Percentiles rank a stretch among this genome's conserved stretches.
phyloP scores from a whole-genome alignment of 2,329 filamentous ascomycete species.

The Coniochaeta sp. region DNA sequence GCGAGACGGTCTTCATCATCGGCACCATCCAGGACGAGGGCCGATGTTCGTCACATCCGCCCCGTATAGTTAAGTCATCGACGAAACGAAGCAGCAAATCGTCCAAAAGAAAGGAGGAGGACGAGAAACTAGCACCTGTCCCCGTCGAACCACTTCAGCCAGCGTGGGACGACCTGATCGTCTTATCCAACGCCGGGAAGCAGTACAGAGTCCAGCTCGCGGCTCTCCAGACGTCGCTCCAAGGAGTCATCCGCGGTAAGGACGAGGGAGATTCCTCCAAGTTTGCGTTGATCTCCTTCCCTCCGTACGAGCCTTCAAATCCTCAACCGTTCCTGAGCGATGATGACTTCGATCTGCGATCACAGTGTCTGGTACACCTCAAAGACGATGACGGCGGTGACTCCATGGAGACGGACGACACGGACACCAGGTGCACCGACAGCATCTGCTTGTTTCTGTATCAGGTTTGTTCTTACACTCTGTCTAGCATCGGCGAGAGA shows the following conservation, averaged over 20 bases:
- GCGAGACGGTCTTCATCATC: constrained; percentile 57
- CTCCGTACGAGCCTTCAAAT: constrained; percentile 30
- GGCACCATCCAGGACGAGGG: constrained; percentile 48
- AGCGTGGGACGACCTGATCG: constrained; percentile 42
- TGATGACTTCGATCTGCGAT: constrained; percentile 32
- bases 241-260: constrained; percentile 22
- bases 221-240: constrained; percentile 36
- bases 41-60: constrained; percentile 50
- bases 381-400: constrained; percentile 11
- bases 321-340: constrained; percentile 25
- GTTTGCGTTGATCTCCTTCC: constrained; percentile 29
- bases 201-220: constrained; percentile 34
- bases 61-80: constrained; percentile 34
- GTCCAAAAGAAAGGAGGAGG: constrained; percentile 13
- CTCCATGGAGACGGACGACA: constrained; percentile 7
- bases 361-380: constrained; percentile 37
- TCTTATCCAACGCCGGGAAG: constrained; percentile 29
- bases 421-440: constrained; percentile 17
- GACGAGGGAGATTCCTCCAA: constrained; percentile 15
- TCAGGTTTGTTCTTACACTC: constrained; percentile 33
- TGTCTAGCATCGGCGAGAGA: background rate
- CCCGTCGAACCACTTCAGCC: constrained; percentile 35
- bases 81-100: constrained; percentile 14
- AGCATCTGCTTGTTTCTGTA: constrained; percentile 45
- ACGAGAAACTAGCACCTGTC: constrained; percentile 19